Conservation (phyloP, 2,329 filamentous ascomycete genomes). For the Aspergillus fijiensis region DNA sequence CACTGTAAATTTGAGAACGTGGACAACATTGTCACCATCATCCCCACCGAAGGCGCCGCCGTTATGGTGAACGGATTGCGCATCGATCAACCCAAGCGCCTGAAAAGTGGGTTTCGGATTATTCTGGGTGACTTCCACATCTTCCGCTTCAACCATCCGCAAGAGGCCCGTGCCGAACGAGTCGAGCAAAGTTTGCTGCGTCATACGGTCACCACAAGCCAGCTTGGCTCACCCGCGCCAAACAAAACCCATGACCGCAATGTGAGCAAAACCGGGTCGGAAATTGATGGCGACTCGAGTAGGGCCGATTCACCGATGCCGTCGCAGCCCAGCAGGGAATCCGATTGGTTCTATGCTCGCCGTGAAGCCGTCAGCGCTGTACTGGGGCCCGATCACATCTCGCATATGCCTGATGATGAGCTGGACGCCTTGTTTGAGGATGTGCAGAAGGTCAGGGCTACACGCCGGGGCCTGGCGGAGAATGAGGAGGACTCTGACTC, state of each 20-base stretch:
- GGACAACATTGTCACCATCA: conserved; percentile 87
- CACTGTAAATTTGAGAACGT: conserved; percentile 94
- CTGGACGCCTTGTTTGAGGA: conserved; percentile 92
- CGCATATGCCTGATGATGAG: conserved; percentile 87
- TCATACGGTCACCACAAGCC: conserved; percentile 69
- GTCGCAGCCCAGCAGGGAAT: conserved; percentile 67
- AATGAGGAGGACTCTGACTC: conserved; percentile 81
- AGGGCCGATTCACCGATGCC: conserved; percentile 78
- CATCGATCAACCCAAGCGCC: conserved; percentile 77
- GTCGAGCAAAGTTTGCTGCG: conserved; percentile 84
- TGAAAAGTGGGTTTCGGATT: conserved; percentile 90
- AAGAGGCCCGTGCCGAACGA: conserved; percentile 89
- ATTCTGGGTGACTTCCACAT: conserved; percentile 99
- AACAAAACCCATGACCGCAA: conserved; percentile 71
- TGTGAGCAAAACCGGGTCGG: conserved; percentile 75
- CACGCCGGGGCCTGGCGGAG: conserved; percentile 68
- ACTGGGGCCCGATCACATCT: conserved; percentile 84
- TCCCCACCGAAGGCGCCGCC: conserved; percentile 85
- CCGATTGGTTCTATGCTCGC: conserved; percentile 91
- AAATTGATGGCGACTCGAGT: conserved; percentile 69
- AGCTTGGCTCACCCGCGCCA: conserved; percentile 65
- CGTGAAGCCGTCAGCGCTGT: conserved; percentile 91
- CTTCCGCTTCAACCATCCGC: conserved; percentile 95
- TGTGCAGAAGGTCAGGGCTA: conserved; percentile 82
- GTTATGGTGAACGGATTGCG: conserved; percentile 98